Conservation (phyloP, 305 asterid genomes). For the Fraxinus dipetala region DNA sequence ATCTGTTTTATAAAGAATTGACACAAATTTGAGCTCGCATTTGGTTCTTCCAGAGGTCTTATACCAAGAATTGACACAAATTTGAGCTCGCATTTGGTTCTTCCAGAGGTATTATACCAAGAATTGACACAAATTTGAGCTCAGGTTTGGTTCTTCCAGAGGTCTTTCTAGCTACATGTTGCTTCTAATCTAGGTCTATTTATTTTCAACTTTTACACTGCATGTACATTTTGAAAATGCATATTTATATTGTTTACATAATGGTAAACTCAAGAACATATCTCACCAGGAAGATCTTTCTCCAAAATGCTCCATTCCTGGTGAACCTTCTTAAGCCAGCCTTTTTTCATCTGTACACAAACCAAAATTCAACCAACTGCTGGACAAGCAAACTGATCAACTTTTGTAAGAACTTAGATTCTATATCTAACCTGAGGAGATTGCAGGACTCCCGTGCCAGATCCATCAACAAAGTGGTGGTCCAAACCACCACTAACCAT, state of each 20-base stretch:
- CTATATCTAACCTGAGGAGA: constrained; percentile 51
- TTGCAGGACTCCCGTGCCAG: constrained; percentile 45
- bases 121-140: background rate
- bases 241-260: background rate
- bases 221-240: background rate
- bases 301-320: constrained; percentile 88
- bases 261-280: constrained; percentile 11
- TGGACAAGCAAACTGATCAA: background rate
- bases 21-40: background rate
- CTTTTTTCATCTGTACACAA: constrained; percentile 49
- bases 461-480: constrained; percentile 66
- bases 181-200: background rate
- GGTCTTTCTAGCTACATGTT: background rate
- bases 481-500: constrained; percentile 73
- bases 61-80: background rate
- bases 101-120: background rate
- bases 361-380: constrained; percentile 12
- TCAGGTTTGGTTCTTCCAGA: background rate
- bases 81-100: background rate
- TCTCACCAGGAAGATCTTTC: constrained; percentile 85
- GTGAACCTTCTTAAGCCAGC: constrained; percentile 82
- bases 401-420: background rate
- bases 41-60: background rate
- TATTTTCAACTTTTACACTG: background rate
- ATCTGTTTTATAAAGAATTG: background rate